Conservation (phyloP, 305 asterid genomes). For the Fraxinus baroniana region DNA sequence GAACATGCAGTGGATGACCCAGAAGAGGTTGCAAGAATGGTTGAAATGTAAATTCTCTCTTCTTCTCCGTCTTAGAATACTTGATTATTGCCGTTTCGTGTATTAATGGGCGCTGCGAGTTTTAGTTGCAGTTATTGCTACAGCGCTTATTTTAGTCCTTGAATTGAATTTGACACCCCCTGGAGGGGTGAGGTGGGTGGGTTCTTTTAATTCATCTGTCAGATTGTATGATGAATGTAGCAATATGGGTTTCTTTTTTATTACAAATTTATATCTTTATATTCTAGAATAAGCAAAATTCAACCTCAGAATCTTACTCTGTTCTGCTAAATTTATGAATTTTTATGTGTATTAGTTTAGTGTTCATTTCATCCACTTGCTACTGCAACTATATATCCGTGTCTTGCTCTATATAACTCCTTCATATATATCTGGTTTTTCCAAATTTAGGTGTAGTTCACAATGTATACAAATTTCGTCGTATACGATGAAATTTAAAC, state of each 20-base stretch:
- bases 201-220: neutral
- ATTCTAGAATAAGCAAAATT: constrained; percentile 13
- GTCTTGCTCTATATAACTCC: constrained; percentile 26
- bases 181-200: neutral
- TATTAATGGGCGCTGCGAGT: constrained; percentile 34
- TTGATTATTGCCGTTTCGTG: constrained; percentile 15
- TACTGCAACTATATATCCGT: constrained; percentile 27
- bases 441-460: neutral
- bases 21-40: constrained; percentile 60
- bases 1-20: constrained; percentile 49
- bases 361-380: constrained; percentile 26
- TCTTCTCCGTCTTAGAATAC: constrained; percentile 11
- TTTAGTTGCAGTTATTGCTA: constrained; percentile 29
- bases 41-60: constrained; percentile 48
- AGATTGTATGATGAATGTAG: neutral
- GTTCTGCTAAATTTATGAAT: neutral
- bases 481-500: neutral
- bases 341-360: no score
- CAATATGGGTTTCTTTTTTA: neutral
- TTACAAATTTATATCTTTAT: constrained; percentile 8
- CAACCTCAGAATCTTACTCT: constrained; percentile 21
- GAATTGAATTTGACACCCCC: constrained; percentile 14
- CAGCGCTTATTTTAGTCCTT: constrained; percentile 40
- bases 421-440: neutral
- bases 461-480: neutral